These are phyloP conservation scores for Candida quercuum DNA, from an alignment of 805 yeast genomes.

Conservation along the genomic window DNA sequence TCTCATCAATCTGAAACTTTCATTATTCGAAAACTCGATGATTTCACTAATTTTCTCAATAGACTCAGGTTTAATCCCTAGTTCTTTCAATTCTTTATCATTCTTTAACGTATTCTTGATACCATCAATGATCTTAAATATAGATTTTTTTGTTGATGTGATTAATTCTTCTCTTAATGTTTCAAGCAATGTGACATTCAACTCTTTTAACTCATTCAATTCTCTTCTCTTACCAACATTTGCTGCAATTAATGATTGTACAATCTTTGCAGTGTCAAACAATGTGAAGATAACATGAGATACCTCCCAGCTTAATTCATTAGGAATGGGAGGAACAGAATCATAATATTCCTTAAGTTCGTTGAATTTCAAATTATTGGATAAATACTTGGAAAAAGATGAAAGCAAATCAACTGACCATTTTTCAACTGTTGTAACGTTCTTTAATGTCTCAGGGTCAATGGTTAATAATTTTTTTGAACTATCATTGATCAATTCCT, in stretches of 20 bases:
- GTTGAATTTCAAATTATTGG: not conserved
- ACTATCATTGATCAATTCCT: constrained; percentile 11
- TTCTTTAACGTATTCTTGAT: not conserved
- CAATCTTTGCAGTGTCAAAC: constrained; percentile 16
- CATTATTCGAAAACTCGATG: constrained; percentile 14
- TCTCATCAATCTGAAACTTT: constrained; percentile 17
- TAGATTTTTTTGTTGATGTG: constrained; percentile 6
- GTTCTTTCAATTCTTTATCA: constrained; percentile 2
- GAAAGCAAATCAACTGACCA: constrained; percentile 18
- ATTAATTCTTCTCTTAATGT: constrained; percentile 16
- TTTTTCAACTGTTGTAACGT: constrained; percentile 12
- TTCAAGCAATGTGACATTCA: constrained; percentile 10
- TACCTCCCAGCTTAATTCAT: constrained; percentile 14
- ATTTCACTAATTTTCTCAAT: constrained; percentile 15
- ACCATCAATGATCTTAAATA: not conserved
- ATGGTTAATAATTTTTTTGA: constrained; percentile 1
- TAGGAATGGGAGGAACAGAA: constrained; percentile 9
- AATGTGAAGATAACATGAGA: constrained; percentile 13
- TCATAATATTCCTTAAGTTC: constrained; percentile 4
- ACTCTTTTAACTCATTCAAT: constrained; percentile 13
- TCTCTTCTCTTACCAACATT: constrained; percentile 3
- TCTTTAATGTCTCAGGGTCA: constrained; percentile 8
- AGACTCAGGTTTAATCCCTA: constrained; percentile 5
- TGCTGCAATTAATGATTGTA: constrained; percentile 11
- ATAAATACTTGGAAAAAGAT: constrained; percentile 5